Conservation (phyloP, 345 rosid species). For the Populus euphratica region DNA sequence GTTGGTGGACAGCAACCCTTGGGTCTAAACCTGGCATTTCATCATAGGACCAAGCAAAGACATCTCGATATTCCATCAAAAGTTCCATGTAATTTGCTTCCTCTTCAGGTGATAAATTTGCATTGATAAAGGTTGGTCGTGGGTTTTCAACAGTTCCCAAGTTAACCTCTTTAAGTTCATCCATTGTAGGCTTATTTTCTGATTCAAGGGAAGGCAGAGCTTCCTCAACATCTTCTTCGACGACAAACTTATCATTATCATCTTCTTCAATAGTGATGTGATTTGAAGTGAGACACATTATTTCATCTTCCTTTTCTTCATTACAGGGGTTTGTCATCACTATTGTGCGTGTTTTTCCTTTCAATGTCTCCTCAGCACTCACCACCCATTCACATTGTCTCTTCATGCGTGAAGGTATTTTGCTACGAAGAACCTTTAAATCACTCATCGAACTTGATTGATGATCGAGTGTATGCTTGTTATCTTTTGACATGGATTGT, state of each 20-base stretch:
- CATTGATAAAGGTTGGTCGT: background rate
- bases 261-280: background rate
- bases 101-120: background rate
- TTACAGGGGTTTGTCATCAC: background rate
- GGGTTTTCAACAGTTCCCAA: background rate
- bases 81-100: background rate
- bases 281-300: background rate
- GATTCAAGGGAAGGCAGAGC: background rate
- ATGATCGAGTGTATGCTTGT: no score
- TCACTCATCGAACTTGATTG: no score
- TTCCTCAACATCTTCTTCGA: background rate
- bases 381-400: no score
- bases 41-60: background rate
- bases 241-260: background rate
- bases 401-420: background rate
- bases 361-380: background rate
- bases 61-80: background rate
- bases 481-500: no score
- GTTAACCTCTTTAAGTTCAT: slow-evolving; percentile 7
- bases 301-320: background rate
- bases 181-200: background rate
- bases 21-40: no score
- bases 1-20: no score
- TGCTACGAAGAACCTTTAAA: no score
- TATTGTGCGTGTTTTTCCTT: background rate